A percentile compares a stretch with the other conserved stretches of the same genome.
phyloP scores from a whole-genome alignment of 257 asterid species.

The Forsythia viridissima region DNA sequence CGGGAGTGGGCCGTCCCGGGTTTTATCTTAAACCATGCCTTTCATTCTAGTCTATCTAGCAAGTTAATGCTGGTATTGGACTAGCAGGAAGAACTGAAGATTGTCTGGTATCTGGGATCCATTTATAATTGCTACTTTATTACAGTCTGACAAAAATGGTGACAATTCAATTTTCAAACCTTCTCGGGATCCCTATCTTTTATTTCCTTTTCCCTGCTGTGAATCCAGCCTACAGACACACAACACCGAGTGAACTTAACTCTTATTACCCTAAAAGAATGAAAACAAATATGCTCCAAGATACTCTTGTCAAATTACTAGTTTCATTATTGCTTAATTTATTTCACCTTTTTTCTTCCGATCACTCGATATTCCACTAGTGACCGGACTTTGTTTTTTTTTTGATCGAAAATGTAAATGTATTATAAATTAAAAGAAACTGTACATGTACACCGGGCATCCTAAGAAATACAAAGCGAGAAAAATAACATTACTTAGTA shows the following conservation, averaged over 20 bases:
- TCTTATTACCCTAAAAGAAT: neutral
- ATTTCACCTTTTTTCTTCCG: too few species aligned
- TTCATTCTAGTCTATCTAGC: neutral
- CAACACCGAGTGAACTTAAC: neutral
- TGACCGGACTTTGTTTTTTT: too few species aligned
- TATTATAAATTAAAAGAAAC: too few species aligned
- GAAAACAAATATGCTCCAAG: neutral
- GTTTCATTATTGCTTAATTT: too few species aligned
- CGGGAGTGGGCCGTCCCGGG: neutral
- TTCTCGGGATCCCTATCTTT: slow-evolving; percentile 13
- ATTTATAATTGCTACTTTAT: neutral
- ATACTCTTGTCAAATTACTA: too few species aligned
- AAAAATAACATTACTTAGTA: too few species aligned
- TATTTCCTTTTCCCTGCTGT: neutral
- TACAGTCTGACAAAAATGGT: neutral
- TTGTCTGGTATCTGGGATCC: slow-evolving; percentile 25
- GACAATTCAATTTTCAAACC: slow-evolving; percentile 8
- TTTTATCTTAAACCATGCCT: neutral
- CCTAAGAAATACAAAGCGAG: too few species aligned
- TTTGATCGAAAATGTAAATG: too few species aligned
- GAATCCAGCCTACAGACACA: neutral
- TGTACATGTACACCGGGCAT: too few species aligned
- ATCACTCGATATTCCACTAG: too few species aligned
- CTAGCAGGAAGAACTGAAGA: neutral
- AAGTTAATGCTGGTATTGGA: neutral